Evolutionary conservation across 805 yeast genomes (phyloP).

Genomic region (Schwanniomyces sp.): DNA sequence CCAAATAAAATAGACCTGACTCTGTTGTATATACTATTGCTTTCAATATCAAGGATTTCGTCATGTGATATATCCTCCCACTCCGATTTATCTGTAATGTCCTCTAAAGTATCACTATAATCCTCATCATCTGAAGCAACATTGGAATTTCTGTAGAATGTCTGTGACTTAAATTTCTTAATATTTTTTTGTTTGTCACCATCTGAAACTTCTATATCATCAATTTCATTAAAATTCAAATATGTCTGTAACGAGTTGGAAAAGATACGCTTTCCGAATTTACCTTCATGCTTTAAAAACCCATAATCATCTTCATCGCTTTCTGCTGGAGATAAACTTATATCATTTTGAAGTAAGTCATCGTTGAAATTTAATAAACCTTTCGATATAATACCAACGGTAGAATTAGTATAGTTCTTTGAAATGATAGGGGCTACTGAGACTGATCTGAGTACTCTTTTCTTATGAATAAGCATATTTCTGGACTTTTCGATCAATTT

Average conservation of each 20-base stretch:
- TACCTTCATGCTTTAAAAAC: conserved; percentile 25
- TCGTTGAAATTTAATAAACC: conserved; percentile 11
- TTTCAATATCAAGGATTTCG: conserved; percentile 1
- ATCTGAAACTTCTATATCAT: conserved; percentile 12
- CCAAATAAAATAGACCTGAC: conserved; percentile 36
- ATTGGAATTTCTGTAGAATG: conserved; percentile 16
- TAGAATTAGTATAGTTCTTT: conserved; percentile 11
- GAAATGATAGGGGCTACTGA: conserved; percentile 26
- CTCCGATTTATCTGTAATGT: conserved; percentile 12
- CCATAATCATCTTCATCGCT: conserved; percentile 31
- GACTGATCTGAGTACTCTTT: conserved; percentile 42
- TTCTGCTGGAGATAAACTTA: conserved; percentile 1
- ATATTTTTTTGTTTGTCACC: conserved; percentile 15
- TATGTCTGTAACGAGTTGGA: conserved; percentile 26
- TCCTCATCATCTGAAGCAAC: conserved; percentile 9
- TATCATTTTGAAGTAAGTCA: neutral
- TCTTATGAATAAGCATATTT: conserved; percentile 43
- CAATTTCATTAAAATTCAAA: conserved; percentile 19
- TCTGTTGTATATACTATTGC: conserved; percentile 29
- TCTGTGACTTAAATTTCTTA: conserved; percentile 39
- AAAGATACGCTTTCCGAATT: conserved; percentile 23
- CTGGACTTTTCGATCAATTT: conserved; percentile 49
- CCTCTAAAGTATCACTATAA: conserved; percentile 11
- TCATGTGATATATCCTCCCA: conserved; percentile 12
- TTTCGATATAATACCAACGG: conserved; percentile 11